phyloP scores from a whole-genome alignment of 192 early-diverging fungal species.

The Spizellomyces sp. region DNA sequence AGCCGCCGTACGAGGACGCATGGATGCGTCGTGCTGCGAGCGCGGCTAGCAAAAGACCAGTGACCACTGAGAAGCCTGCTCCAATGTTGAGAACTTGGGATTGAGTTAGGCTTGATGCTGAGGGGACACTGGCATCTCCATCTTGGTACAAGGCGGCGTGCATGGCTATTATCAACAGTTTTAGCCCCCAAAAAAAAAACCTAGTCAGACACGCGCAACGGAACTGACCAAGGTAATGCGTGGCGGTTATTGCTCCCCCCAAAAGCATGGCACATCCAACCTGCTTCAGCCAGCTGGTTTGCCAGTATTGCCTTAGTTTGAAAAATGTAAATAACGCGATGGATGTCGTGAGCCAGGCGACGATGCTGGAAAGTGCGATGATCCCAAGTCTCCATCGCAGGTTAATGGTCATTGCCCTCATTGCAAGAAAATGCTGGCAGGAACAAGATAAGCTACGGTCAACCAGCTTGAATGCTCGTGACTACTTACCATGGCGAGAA shows the following conservation, averaged over 20 bases:
- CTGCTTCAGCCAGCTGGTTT: constrained; percentile 46
- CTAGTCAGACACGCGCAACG: no score
- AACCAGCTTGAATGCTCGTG: no score
- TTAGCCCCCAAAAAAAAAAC: no score
- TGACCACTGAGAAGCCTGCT: constrained; percentile 3
- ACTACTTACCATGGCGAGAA: no score
- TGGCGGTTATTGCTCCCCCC: constrained; percentile 46
- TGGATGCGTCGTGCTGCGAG: background rate
- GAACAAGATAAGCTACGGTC: background rate
- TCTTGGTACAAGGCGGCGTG: background rate
- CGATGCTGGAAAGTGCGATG: constrained; percentile 37
- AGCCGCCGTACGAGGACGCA: background rate
- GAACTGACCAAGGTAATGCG: constrained; percentile 9
- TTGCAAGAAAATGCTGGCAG: constrained; percentile 13
- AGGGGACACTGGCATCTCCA: background rate
- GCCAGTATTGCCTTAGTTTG: constrained; percentile 45
- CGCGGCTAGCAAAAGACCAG: background rate
- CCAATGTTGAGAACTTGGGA: constrained; percentile 4
- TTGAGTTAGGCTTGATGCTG: background rate
- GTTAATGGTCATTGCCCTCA: constrained; percentile 14
- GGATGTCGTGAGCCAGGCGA: constrained; percentile 43
- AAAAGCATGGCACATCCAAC: constrained; percentile 48
- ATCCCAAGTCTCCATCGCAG: constrained; percentile 2
- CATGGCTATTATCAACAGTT: background rate
- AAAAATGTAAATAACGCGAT: constrained; percentile 49